phyloP scores from a whole-genome alignment of 2,329 filamentous ascomycete genomes.

The Sporothrix globosa region DNA sequence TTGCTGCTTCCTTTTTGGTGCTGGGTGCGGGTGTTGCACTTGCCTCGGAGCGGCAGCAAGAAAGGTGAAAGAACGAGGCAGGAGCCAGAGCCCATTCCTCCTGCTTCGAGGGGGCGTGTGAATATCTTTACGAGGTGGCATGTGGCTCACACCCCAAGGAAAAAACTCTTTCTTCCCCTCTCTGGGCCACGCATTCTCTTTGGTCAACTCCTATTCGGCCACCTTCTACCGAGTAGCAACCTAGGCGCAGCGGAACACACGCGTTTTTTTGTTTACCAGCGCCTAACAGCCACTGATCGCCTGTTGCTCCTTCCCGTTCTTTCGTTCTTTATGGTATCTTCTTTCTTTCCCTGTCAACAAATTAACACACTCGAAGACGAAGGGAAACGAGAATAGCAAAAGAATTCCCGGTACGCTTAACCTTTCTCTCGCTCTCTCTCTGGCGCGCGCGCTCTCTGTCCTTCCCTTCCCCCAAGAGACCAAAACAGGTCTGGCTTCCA shows the following conservation, averaged over 20 bases:
- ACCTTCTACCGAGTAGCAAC: slow-evolving; percentile 22
- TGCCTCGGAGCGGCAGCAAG: slow-evolving; percentile 16
- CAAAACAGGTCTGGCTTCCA: slow-evolving; percentile 32
- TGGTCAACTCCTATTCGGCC: slow-evolving; percentile 13
- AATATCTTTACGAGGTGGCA: slow-evolving; percentile 29
- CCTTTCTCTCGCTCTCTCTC: background rate
- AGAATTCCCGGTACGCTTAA: background rate
- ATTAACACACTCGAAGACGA: slow-evolving; percentile 12
- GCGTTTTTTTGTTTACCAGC: slow-evolving; percentile 30
- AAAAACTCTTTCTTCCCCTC: slow-evolving; percentile 6
- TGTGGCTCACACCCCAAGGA: slow-evolving; percentile 31
- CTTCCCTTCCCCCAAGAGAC: background rate
- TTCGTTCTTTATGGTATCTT: background rate
- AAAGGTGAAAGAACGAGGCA: background rate
- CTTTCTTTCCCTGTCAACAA: background rate
- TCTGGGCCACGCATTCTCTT: slow-evolving; percentile 17
- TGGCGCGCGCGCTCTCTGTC: background rate
- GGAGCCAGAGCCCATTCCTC: background rate
- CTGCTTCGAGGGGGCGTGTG: slow-evolving; percentile 21
- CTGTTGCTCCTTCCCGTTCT: slow-evolving; percentile 15
- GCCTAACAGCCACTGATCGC: slow-evolving; percentile 29
- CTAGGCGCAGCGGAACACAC: slow-evolving; percentile 18
- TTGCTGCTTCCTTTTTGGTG: slow-evolving; percentile 1
- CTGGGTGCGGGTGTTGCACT: background rate
- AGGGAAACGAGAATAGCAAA: slow-evolving; percentile 2